Evolutionary conservation across 164 flowering plant species (phyloP).

Genomic region (Stephania cephalantha): DNA sequence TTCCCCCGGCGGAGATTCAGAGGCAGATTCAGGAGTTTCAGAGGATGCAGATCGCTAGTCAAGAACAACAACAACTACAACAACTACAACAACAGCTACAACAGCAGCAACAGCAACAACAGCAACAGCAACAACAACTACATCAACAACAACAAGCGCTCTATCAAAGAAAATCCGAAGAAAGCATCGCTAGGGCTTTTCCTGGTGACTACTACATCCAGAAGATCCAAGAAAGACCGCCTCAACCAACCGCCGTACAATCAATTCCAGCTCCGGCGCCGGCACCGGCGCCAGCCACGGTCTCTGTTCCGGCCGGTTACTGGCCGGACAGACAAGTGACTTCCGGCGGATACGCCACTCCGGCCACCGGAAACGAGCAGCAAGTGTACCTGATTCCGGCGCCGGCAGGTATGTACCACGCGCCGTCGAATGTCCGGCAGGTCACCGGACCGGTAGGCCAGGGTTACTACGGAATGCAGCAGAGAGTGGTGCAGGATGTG

Average conservation of each 20-base stretch:
- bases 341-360: conserved; percentile 23
- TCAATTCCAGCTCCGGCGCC: conserved; percentile 8
- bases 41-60: conserved; percentile 36
- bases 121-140: too few relatives aligned
- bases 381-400: conserved; percentile 37
- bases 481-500: conserved; percentile 33
- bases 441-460: conserved; percentile 35
- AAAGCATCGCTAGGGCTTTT: conserved; percentile 24
- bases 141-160: neutral
- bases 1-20: conserved; percentile 37
- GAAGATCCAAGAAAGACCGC: conserved; percentile 31
- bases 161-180: conserved; percentile 27
- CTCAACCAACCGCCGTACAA: neutral
- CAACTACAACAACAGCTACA: too few relatives aligned
- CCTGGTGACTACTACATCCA: conserved; percentile 37
- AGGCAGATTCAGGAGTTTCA: conserved; percentile 50
- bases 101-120: too few relatives aligned
- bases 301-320: conserved; percentile 25
- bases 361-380: conserved; percentile 28
- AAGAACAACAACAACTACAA: conserved; percentile 19
- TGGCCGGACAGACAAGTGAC: conserved; percentile 36
- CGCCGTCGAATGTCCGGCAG: conserved; percentile 27
- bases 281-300: neutral
- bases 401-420: conserved; percentile 32
- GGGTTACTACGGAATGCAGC: conserved; percentile 43